phyloP scores from a whole-genome alignment of 257 asterid species.

The Ilex aquifolium region DNA sequence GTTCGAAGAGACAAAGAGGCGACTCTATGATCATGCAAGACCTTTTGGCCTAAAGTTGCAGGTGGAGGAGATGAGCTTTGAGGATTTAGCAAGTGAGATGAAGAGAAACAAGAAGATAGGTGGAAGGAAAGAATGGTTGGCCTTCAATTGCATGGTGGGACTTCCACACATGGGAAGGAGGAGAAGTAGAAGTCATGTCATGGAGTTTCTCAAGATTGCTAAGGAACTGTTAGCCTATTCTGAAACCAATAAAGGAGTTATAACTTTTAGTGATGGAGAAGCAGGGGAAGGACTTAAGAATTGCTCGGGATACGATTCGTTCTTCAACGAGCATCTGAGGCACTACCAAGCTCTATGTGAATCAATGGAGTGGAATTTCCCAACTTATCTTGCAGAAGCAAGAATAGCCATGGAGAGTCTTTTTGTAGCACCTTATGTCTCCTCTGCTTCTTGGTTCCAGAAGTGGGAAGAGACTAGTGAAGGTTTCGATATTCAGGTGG shows the following conservation, averaged over 20 bases:
- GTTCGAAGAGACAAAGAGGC: slow-evolving; percentile 42
- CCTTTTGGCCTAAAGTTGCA: slow-evolving; percentile 30
- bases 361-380: slow-evolving; percentile 56
- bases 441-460: slow-evolving; percentile 38
- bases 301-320: slow-evolving; percentile 23
- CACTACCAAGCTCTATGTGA: slow-evolving; percentile 53
- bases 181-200: slow-evolving; percentile 23
- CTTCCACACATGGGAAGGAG: slow-evolving; percentile 67
- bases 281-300: slow-evolving; percentile 15
- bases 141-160: slow-evolving; percentile 60
- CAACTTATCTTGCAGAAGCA: slow-evolving; percentile 55
- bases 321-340: slow-evolving; percentile 31
- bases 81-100: slow-evolving; percentile 30
- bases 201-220: slow-evolving; percentile 40
- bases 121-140: slow-evolving; percentile 39
- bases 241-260: slow-evolving; percentile 27
- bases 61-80: slow-evolving; percentile 37
- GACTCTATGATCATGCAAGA: slow-evolving; percentile 43
- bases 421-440: slow-evolving; percentile 46
- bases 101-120: slow-evolving; percentile 25
- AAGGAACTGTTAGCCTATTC: slow-evolving; percentile 24
- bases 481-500: neutral
- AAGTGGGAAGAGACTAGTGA: slow-evolving; percentile 33
- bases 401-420: slow-evolving; percentile 57
- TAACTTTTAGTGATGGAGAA: slow-evolving; percentile 62